Evolutionary conservation across 768 basidiomycete species (phyloP).

Genomic region (Collybia sordida): DNA sequence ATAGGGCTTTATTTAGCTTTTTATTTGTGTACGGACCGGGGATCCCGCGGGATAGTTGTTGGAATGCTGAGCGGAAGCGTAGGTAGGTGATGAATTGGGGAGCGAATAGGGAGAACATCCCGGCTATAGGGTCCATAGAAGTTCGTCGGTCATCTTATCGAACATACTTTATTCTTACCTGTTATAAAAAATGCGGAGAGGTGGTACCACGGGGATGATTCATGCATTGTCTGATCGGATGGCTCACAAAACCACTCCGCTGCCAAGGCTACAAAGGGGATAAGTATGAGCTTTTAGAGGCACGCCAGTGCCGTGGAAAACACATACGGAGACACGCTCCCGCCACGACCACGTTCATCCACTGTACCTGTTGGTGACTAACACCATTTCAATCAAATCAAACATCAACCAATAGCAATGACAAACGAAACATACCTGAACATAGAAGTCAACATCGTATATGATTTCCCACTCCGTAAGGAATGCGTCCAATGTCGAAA

Average conservation of each 20-base stretch:
- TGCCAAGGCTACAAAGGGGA: background rate
- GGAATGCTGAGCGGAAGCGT: slow-evolving; percentile 6
- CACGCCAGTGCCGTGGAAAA: background rate
- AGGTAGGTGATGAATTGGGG: slow-evolving; percentile 6
- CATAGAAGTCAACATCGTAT: slow-evolving; percentile 8
- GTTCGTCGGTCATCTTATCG: background rate
- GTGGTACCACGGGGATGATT: slow-evolving; percentile 9
- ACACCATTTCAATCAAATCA: background rate
- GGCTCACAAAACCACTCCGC: slow-evolving; percentile 5
- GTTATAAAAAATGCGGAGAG: slow-evolving; percentile 6
- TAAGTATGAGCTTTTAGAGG: background rate
- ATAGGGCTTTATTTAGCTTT: slow-evolving; percentile 8
- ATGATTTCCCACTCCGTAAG: slow-evolving; percentile 5
- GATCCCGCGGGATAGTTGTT: slow-evolving; percentile 7
- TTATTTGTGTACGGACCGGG: slow-evolving; percentile 5
- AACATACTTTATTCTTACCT: background rate
- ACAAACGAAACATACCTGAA: slow-evolving; percentile 2
- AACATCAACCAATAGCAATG: no score
- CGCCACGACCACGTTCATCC: slow-evolving; percentile 5
- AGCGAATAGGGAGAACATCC: slow-evolving; percentile 11
- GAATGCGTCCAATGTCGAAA: slow-evolving; percentile 8
- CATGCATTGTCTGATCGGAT: background rate
- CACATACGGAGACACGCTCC: slow-evolving; percentile 6
- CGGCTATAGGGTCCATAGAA: background rate
- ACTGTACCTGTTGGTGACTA: slow-evolving; percentile 8